Base-by-base conservation (phyloP, 768 basidiomycete species). In the Flagelloscypha sp. region DNA sequence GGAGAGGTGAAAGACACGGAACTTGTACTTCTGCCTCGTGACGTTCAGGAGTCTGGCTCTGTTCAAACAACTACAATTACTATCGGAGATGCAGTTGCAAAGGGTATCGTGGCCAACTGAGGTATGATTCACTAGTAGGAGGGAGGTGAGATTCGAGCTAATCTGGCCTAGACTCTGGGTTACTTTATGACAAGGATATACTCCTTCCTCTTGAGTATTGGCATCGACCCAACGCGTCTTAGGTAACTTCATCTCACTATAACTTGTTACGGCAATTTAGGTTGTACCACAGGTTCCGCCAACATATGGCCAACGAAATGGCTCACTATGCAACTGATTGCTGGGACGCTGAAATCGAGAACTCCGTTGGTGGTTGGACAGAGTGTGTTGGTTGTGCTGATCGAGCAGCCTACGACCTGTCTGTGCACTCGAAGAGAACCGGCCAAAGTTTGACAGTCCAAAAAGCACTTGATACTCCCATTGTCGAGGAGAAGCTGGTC, bases 281-380 rank as follows among this genome's bases (percentile, higher is more conserved):
- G n/a, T n/a, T n/a, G n/a, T n/a, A n/a, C n/a, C n/a, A n/a, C n/a
- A n/a, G n/a, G 35, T 98, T 97, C 75, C 72, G 95, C 22, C 95
- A 99, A 53, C 95, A 99, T 57, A 98, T 98, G 95, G 73, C 63
- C 24, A 99, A 98, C 62, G 95, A 98, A 68, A 98, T 98, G 94
- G 95, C 95, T 1, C 95, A 98, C 58, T 99, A 99, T 57, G 94
- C 95, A 36, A 76, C 90, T 24, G 94, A 98, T 62, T 99, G 95
- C 60, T 99, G 95, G 95, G 95, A 99, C 54, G 95, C 93, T 27
- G 95, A 99, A 65, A 97, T 98, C 45, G 74, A 90, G 43, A 90
- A 87, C 36, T 84, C 87, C 32, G 69, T 60, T 27, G 82, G 81
- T 43, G 77, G 83, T 29, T 99, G 95, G 95, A 94, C 89, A 35